Evolutionary conservation across 345 rosid species (phyloP), one percentile per base, ranked within the genome.

Genomic region (Citrus cavaleriei): DNA sequence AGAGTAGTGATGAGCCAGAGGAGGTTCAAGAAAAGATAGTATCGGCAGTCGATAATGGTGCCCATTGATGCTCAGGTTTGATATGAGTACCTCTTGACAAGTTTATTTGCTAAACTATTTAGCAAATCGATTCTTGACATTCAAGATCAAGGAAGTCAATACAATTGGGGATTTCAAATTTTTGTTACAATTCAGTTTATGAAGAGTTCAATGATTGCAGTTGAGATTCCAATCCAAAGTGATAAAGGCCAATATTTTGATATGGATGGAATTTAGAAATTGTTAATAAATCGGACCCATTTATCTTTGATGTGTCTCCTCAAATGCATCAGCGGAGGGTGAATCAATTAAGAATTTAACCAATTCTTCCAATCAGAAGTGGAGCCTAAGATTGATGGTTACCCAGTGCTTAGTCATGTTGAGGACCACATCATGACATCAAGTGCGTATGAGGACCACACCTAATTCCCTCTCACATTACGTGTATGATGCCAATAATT

Each of bases 1-100:
- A 71, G 27, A 30, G 40, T 51, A 21, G 75, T 71, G 38, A 57
- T 71, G 75, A 32, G 55, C 63, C 74, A 71, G 62, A 71, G 42
- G 5, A 51, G 18, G 62, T 10, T 30, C 74, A 71, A 71, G 74
- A 51, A 70, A 8, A 71, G 9, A 35, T 71, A 71, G 40, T 54
- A 71, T 7, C 10, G 42, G 74, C 28, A 28, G n/a, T 71, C 74
- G 14, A 54, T 30, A 13, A 22, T 10, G 59, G 62, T 21, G 10
- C 10, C 24, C 74, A 54, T 54, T 32, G 46, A 32, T n/a, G 10
- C 25, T 19, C 25, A 14, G 61, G 63, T 71, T 30, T 71, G 46
- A 54, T 54, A 54, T 54, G 58, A 14, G 7, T 5, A 18, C 22
- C 16, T 46, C 51, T 18, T 5, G 58, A 54, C 57, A 51, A 16